Percentiles rank a stretch among this genome's conserved stretches.
Evolutionary conservation across 805 yeast genomes (phyloP).

Genomic region (Metschnikowia kunwiensis): DNA sequence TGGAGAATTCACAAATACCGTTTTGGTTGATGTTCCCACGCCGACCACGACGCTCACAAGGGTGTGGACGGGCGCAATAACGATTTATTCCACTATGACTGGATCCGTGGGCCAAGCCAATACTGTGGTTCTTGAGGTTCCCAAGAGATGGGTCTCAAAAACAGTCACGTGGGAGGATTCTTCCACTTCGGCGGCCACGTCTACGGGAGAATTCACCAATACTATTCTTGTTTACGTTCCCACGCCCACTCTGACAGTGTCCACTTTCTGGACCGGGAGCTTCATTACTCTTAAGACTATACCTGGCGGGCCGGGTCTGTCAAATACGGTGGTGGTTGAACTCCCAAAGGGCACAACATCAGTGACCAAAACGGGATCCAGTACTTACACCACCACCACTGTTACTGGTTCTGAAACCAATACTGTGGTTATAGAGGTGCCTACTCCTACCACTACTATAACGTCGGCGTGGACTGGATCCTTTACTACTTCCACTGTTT

Average conservation of each 20-base stretch:
- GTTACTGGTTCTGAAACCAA: not conserved
- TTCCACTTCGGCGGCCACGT: not conserved
- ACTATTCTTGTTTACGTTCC: constrained; percentile 7
- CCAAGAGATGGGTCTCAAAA: not conserved
- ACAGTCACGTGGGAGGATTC: not conserved
- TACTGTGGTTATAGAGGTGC: constrained; percentile 1
- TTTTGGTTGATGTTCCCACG: constrained; percentile 12
- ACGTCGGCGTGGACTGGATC: not conserved
- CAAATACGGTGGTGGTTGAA: not conserved
- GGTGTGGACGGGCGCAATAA: constrained; percentile 6
- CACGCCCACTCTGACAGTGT: constrained; percentile 6
- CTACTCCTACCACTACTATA: not conserved
- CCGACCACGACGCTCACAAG: constrained; percentile 9
- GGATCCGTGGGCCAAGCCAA: constrained; percentile 10
- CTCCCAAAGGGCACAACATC: not conserved
- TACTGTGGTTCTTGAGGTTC: constrained; percentile 14
- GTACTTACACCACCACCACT: not conserved
- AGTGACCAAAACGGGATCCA: not conserved
- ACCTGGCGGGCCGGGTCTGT: not conserved
- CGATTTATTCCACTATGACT: constrained; percentile 3
- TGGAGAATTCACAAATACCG: constrained; percentile 1
- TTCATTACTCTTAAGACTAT: not conserved
- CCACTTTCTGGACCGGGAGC: not conserved
- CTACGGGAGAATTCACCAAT: not conserved
- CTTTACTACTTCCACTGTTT: not conserved